These are phyloP conservation scores for Panicum miliaceum DNA, from an alignment of 176 grass and related monocot genomes.

Conservation along the genomic window DNA sequence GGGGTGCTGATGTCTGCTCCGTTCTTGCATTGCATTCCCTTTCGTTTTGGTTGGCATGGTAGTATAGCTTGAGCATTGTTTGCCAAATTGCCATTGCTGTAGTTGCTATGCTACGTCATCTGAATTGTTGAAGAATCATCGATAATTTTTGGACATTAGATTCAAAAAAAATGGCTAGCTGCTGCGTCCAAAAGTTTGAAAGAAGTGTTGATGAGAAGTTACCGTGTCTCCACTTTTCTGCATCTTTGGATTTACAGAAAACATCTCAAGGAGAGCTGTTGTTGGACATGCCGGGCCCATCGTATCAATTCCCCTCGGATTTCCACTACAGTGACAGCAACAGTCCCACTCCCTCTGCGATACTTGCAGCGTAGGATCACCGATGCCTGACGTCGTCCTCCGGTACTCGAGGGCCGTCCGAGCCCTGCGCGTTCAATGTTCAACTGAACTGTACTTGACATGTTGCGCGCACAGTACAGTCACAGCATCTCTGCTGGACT, in stretches of 20 bases:
- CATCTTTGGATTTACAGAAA: background rate
- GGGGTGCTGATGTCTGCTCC: background rate
- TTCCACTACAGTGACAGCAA: constrained; percentile 4
- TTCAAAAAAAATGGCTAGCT: too few species aligned
- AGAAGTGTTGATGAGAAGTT: background rate
- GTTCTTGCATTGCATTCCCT: background rate
- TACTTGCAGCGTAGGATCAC: background rate
- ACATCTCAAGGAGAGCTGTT: background rate
- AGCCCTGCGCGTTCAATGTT: constrained; percentile 27
- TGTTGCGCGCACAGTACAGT: background rate
- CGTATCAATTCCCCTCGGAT: background rate
- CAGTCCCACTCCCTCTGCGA: background rate
- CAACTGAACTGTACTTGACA: constrained; percentile 29
- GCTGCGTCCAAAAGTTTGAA: background rate
- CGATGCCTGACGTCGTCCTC: background rate
- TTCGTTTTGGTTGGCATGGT: background rate
- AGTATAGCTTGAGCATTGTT: background rate
- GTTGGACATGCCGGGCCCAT: background rate
- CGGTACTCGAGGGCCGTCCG: background rate
- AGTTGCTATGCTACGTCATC: background rate
- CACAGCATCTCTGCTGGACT: background rate
- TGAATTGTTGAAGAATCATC: background rate
- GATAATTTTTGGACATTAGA: background rate
- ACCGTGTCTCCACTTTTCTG: background rate
- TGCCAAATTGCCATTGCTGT: background rate